Evolutionary conservation across 345 rosid species (phyloP).

Genomic region (Eucalyptus cloeziana): DNA sequence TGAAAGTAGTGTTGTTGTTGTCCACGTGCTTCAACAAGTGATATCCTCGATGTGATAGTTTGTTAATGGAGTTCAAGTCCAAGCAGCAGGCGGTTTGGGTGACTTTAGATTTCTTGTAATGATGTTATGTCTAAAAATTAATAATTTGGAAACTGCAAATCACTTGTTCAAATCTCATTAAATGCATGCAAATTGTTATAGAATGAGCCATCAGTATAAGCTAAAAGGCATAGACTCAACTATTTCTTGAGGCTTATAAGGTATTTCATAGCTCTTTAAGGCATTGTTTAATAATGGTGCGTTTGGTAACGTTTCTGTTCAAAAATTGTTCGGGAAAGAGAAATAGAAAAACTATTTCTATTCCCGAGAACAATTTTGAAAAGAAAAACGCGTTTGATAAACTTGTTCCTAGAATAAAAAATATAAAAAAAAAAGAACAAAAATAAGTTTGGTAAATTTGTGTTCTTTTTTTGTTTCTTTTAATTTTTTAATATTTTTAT

Average conservation of each 20-base stretch:
- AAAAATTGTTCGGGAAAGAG: too few relatives aligned
- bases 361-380: too few relatives aligned
- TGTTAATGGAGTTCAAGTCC: background rate
- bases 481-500: too few relatives aligned
- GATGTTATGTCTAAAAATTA: background rate
- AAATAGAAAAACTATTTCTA: too few relatives aligned
- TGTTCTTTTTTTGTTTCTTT: too few relatives aligned
- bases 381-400: too few relatives aligned
- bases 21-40: background rate
- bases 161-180: background rate
- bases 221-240: background rate
- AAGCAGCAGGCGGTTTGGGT: background rate
- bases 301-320: too few relatives aligned
- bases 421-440: too few relatives aligned
- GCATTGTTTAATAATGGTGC: too few relatives aligned
- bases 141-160: background rate
- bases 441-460: too few relatives aligned
- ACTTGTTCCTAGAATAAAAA: too few relatives aligned
- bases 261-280: background rate
- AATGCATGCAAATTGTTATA: background rate
- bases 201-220: background rate
- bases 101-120: background rate
- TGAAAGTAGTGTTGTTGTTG: background rate
- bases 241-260: background rate
- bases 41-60: background rate